Percentiles rank a stretch among this genome's conserved stretches.
Conservation (phyloP, 352 stramenopile genomes). For the Aphanomyces astaci region DNA sequence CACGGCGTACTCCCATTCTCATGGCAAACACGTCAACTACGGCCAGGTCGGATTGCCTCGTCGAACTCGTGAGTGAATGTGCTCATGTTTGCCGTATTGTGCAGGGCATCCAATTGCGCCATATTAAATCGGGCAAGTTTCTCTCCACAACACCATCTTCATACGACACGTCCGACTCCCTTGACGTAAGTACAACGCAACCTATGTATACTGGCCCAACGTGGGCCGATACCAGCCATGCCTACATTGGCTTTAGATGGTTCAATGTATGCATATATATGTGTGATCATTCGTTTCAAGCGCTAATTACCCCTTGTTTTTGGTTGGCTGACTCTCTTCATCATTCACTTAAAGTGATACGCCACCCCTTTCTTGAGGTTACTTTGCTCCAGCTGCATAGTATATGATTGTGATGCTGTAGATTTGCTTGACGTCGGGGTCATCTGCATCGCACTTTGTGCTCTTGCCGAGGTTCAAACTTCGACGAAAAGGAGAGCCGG, state of each 20-base stretch:
- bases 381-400: background rate
- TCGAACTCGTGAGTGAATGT: background rate
- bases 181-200: constrained; percentile 42
- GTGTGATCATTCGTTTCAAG: too few species aligned
- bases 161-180: constrained; percentile 32
- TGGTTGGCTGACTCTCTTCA: too few species aligned
- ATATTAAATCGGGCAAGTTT: constrained; percentile 57
- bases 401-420: constrained; percentile 36
- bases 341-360: too few species aligned
- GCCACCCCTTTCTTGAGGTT: too few species aligned
- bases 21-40: constrained; percentile 55
- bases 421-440: constrained; percentile 32
- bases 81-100: background rate
- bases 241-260: too few species aligned
- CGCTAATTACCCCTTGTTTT: too few species aligned
- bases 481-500: constrained; percentile 49
- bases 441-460: constrained; percentile 40
- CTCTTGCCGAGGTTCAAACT: constrained; percentile 60
- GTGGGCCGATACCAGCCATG: too few species aligned
- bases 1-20: constrained; percentile 62
- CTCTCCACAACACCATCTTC: constrained; percentile 34
- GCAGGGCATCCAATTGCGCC: constrained; percentile 45
- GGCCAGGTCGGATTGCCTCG: constrained; percentile 36
- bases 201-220: too few species aligned
- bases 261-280: too few species aligned